phyloP scores from a whole-genome alignment of 495 filamentous ascomycete species.

The Podospora sp. region DNA sequence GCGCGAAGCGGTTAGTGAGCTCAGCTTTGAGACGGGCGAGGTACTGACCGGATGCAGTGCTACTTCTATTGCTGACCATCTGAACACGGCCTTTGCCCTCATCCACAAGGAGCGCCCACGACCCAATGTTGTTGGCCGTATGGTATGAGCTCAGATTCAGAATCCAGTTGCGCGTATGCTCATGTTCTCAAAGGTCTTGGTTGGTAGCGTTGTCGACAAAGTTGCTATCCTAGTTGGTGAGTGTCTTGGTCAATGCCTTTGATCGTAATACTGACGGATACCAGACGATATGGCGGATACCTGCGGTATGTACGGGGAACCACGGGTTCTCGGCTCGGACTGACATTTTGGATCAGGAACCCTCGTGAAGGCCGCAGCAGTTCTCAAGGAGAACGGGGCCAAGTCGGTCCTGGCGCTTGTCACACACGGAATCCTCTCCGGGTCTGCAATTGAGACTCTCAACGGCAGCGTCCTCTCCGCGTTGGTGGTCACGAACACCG shows the following conservation, averaged over 20 bases:
- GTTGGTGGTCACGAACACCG: slow-evolving; percentile 96
- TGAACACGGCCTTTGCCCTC: slow-evolving; percentile 94
- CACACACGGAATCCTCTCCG: slow-evolving; percentile 92
- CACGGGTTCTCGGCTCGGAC: no score
- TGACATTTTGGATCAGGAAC: slow-evolving; percentile 44
- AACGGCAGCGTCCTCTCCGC: slow-evolving; percentile 78
- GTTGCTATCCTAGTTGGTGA: slow-evolving; percentile 54
- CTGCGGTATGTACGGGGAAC: slow-evolving; percentile 60
- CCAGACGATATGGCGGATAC: slow-evolving; percentile 86
- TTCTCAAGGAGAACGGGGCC: slow-evolving; percentile 87
- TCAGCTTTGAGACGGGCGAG: slow-evolving; percentile 32
- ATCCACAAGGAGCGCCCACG: slow-evolving; percentile 98
- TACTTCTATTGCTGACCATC: slow-evolving; percentile 92
- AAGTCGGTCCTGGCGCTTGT: slow-evolving; percentile 90
- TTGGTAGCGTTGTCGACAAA: slow-evolving; percentile 70
- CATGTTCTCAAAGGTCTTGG: slow-evolving; percentile 63
- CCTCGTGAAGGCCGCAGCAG: slow-evolving; percentile 88
- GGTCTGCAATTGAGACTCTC: slow-evolving; percentile 86
- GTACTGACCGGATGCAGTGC: slow-evolving; percentile 53
- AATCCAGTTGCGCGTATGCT: slow-evolving; percentile 42
- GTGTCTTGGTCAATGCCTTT: not conserved
- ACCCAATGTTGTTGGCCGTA: slow-evolving; percentile 93
- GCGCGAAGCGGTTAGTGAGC: slow-evolving; percentile 97
- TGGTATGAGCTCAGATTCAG: slow-evolving; percentile 78
- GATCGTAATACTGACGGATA: not conserved